Conservation (phyloP, 148 eudicot species). For the Rheum nobile region DNA sequence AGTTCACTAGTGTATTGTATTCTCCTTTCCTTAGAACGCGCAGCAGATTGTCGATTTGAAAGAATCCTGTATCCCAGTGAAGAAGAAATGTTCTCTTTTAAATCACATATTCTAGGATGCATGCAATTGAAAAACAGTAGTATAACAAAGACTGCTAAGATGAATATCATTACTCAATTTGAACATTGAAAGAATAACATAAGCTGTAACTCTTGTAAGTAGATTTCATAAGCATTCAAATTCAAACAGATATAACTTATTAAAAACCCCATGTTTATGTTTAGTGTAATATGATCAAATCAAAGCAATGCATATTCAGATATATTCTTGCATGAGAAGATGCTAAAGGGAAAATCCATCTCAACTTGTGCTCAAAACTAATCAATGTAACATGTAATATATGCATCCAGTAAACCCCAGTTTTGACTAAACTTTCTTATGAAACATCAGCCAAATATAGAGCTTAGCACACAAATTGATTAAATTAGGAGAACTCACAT, state of each 20-base stretch:
- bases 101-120: neutral
- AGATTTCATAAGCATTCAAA: neutral
- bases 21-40: conserved; percentile 86
- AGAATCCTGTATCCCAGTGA: conserved; percentile 39
- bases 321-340: neutral
- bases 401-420: neutral
- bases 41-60: conserved; percentile 84
- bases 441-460: neutral
- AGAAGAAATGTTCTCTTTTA: neutral
- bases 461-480: neutral
- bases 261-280: too few species aligned
- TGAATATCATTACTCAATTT: neutral
- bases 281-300: neutral
- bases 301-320: neutral
- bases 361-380: neutral
- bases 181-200: neutral
- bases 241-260: neutral
- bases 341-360: neutral
- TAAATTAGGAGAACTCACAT: neutral
- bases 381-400: neutral
- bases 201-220: neutral
- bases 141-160: neutral
- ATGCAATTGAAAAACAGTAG: neutral
- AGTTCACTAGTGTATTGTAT: conserved; percentile 65
- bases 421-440: neutral